Conservation (phyloP, 768 basidiomycete species). For the Gloeopeniophorella convolvens region DNA sequence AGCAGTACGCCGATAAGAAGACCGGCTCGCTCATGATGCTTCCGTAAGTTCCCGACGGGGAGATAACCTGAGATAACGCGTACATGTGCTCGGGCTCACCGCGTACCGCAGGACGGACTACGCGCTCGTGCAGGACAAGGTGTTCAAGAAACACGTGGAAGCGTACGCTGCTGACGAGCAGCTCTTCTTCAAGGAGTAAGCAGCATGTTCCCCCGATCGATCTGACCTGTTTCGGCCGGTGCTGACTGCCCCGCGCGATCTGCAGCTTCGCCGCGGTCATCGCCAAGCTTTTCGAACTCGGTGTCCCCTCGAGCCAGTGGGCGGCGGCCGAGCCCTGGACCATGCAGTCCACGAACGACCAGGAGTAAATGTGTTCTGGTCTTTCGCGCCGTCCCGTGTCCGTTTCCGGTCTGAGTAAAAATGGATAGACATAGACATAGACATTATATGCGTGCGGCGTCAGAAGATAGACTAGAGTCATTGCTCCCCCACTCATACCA, state of each 20-base stretch:
- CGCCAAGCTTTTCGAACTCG: conserved; percentile 82
- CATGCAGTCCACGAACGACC: conserved; percentile 47
- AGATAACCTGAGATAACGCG: not conserved
- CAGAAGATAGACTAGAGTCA: too few relatives aligned
- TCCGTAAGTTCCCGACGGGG: conserved; percentile 45
- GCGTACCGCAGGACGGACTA: conserved; percentile 66
- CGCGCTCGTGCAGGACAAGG: conserved; percentile 82
- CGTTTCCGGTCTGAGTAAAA: not conserved
- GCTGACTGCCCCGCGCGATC: conserved; percentile 9
- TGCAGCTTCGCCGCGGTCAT: conserved; percentile 77
- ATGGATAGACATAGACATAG: too few relatives aligned
- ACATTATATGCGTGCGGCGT: too few relatives aligned
- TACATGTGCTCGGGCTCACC: not conserved
- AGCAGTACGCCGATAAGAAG: conserved; percentile 90
- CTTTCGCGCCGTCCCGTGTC: not conserved
- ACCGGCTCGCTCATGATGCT: conserved; percentile 92
- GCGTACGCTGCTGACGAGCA: conserved; percentile 81
- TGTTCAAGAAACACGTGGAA: conserved; percentile 83
- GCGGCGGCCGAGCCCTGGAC: conserved; percentile 67
- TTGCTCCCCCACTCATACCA: too few relatives aligned
- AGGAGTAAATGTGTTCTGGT: conserved; percentile 23
- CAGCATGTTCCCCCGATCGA: conserved; percentile 17
- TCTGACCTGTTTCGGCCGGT: not conserved
- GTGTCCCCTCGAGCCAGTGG: conserved; percentile 81
- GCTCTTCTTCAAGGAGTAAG: conserved; percentile 92